These are phyloP conservation scores for Spathaspora hagerdaliae DNA, from an alignment of 805 yeast genomes.

Conservation along the genomic window DNA sequence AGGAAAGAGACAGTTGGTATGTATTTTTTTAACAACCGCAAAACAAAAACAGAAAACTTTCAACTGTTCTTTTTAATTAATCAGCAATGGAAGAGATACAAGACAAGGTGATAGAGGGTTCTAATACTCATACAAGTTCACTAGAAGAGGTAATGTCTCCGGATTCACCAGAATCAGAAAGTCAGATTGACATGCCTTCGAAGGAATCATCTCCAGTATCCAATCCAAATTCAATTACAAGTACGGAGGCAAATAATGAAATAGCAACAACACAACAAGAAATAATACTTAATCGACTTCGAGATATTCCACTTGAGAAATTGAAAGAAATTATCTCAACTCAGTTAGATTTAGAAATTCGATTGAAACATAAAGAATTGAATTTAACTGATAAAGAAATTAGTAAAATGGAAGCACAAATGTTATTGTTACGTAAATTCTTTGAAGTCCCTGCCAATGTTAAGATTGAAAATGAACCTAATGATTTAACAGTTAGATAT, in stretches of 20 bases:
- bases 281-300: conserved; percentile 7
- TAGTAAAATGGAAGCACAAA: conserved; percentile 53
- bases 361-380: conserved; percentile 56
- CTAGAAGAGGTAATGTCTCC: too few relatives aligned
- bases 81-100: too few relatives aligned
- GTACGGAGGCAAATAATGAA: background rate
- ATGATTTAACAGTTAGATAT: conserved; percentile 42
- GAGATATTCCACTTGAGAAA: conserved; percentile 20
- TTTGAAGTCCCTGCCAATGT: conserved; percentile 38
- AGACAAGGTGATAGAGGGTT: too few relatives aligned
- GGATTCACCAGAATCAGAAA: too few relatives aligned
- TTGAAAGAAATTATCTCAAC: conserved; percentile 33
- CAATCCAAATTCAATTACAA: background rate
- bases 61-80: too few relatives aligned
- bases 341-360: conserved; percentile 56
- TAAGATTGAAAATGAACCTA: conserved; percentile 40
- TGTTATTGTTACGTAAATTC: conserved; percentile 47
- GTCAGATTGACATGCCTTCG: too few relatives aligned
- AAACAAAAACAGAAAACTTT: too few relatives aligned
- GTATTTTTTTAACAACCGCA: too few relatives aligned
- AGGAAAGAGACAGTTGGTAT: too few relatives aligned
- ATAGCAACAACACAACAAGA: conserved; percentile 4
- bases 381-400: conserved; percentile 49
- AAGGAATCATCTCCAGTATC: too few relatives aligned
- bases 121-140: too few relatives aligned